Evolutionary conservation across 2,329 filamentous ascomycete species (phyloP).

Genomic region (Paraconiothyrium brasiliense): DNA sequence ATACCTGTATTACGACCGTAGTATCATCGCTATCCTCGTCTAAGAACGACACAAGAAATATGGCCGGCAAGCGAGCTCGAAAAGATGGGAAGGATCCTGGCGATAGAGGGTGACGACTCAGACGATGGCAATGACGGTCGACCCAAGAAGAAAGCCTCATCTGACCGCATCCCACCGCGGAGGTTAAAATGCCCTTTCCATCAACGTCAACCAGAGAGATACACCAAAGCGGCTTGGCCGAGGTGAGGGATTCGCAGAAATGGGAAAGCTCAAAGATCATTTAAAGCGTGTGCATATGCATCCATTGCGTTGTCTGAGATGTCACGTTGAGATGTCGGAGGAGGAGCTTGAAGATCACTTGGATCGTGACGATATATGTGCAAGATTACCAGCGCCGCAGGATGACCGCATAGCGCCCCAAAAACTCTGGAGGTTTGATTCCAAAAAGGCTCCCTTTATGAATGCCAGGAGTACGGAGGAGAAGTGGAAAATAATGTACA

Average conservation of each 20-base stretch:
- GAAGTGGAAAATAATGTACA: constrained; percentile 26
- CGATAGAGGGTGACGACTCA: constrained; percentile 12
- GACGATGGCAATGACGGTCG: constrained; percentile 20
- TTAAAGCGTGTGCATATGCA: constrained; percentile 27
- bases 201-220: constrained; percentile 22
- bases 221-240: constrained; percentile 21
- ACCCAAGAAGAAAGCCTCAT: constrained; percentile 17
- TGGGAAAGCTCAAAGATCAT: constrained; percentile 28
- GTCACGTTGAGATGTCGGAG: constrained; percentile 19
- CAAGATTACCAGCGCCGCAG: constrained; percentile 15
- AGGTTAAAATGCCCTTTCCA: constrained; percentile 25
- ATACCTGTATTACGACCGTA: neutral
- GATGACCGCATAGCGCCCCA: constrained; percentile 22
- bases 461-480: constrained; percentile 21
- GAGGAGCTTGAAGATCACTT: constrained; percentile 17
- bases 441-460: constrained; percentile 25
- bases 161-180: constrained; percentile 6
- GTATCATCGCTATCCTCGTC: no score
- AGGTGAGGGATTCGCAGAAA: constrained; percentile 26
- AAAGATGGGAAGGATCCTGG: constrained; percentile 17
- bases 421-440: constrained; percentile 17
- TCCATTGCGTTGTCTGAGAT: constrained; percentile 22
- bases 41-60: neutral
- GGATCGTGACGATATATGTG: constrained; percentile 12
- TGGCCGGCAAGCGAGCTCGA: constrained; percentile 16